These are phyloP conservation scores for Gossypium trilobum DNA, from an alignment of 441 rosid genomes.

Conservation along the genomic window DNA sequence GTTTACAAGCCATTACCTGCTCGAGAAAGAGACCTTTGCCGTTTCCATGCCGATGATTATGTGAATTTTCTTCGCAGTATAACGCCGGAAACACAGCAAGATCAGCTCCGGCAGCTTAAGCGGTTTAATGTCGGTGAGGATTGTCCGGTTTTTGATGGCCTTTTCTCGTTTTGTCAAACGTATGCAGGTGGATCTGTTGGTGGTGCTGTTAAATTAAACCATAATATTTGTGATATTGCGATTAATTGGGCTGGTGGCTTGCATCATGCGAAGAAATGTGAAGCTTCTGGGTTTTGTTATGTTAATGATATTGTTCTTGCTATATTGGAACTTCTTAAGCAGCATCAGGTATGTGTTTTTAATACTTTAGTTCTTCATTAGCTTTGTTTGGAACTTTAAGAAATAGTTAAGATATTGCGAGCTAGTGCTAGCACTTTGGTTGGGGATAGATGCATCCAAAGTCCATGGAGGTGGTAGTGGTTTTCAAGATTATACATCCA, in stretches of 20 bases:
- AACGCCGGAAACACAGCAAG: slow-evolving; percentile 44
- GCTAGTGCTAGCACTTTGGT: not conserved
- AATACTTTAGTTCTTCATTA: not conserved
- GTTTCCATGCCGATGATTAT: slow-evolving; percentile 47
- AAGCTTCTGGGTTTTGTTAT: slow-evolving; percentile 74
- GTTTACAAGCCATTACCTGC: slow-evolving; percentile 41
- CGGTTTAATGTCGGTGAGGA: slow-evolving; percentile 60
- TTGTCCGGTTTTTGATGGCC: slow-evolving; percentile 68
- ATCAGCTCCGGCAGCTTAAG: slow-evolving; percentile 44
- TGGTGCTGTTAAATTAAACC: slow-evolving; percentile 46
- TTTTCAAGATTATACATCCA: too few relatives aligned
- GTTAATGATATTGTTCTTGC: slow-evolving; percentile 71
- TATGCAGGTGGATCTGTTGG: slow-evolving; percentile 72
- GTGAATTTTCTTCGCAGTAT: slow-evolving; percentile 38
- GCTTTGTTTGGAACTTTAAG: not conserved
- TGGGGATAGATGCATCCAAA: not conserved
- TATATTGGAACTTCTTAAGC: slow-evolving; percentile 59
- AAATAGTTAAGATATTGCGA: not conserved
- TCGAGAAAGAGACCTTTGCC: slow-evolving; percentile 42
- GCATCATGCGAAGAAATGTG: slow-evolving; percentile 75
- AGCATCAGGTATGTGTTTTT: slow-evolving; percentile 34
- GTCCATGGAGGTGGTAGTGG: not conserved
- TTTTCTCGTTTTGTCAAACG: slow-evolving; percentile 63
- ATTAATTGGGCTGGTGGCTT: slow-evolving; percentile 77
- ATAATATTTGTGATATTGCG: slow-evolving; percentile 50